Evolutionary conservation across 306 rosid genomes (phyloP).

Genomic region (Carpinus viminea): DNA sequence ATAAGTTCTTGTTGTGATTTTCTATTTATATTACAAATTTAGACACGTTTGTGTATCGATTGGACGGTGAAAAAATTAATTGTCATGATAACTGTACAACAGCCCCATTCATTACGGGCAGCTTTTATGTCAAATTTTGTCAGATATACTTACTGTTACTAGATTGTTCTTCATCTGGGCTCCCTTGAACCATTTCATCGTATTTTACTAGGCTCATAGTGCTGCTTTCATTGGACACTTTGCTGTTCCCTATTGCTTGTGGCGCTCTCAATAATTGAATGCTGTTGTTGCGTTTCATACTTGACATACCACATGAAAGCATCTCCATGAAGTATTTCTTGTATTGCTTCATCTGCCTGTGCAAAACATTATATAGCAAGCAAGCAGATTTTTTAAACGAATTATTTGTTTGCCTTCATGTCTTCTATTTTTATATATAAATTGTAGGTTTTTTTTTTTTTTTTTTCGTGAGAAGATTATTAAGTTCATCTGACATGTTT

Average conservation of each 20-base stretch:
- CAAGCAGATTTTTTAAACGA: not conserved
- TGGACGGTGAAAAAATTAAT: not conserved
- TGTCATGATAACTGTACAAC: not conserved
- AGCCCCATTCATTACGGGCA: not conserved
- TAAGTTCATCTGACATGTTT: not conserved
- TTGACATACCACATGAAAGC: constrained; percentile 49
- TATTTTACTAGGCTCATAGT: constrained; percentile 39
- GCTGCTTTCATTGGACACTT: constrained; percentile 8
- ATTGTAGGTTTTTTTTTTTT: not conserved
- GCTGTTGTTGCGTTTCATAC: constrained; percentile 44
- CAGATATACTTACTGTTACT: constrained; percentile 31
- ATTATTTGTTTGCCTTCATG: not conserved
- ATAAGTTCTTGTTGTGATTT: not conserved
- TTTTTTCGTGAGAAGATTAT: not conserved
- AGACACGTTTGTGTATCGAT: not conserved
- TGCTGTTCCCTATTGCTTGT: constrained; percentile 18
- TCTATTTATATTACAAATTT: not conserved
- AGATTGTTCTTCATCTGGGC: constrained; percentile 42
- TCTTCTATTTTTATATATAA: not conserved
- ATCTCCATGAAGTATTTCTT: constrained; percentile 46
- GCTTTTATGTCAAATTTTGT: not conserved
- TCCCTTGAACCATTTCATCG: constrained; percentile 67
- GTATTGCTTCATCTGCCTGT: constrained; percentile 66
- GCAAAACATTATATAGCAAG: constrained; percentile 8
- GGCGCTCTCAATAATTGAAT: constrained; percentile 48